These are phyloP conservation scores for Halenospora varia DNA, from an alignment of 495 filamentous ascomycete species.

Conservation along the genomic window DNA sequence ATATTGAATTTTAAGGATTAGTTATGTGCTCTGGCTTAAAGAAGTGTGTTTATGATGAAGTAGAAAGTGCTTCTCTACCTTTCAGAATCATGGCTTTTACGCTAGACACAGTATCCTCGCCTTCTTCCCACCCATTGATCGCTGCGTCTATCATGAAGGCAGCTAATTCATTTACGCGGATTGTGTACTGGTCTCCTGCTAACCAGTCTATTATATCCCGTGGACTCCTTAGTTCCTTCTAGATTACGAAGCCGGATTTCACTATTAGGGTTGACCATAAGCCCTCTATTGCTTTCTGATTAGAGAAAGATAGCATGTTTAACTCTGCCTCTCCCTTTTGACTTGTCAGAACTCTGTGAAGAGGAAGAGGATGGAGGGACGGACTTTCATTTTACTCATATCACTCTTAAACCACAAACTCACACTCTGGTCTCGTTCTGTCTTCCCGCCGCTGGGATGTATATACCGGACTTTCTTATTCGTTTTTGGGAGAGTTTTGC, in stretches of 20 bases:
- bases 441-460: constrained; percentile 42
- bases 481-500: constrained; percentile 9
- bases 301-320: constrained; percentile 11
- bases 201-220: constrained; percentile 21
- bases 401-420: constrained; percentile 37
- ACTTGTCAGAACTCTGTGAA: background rate
- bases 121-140: constrained; percentile 28
- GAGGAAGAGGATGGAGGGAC: constrained; percentile 3
- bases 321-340: constrained; percentile 11
- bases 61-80: too few relatives aligned
- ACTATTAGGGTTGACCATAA: constrained; percentile 10
- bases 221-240: constrained; percentile 28
- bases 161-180: constrained; percentile 36
- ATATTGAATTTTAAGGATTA: too few relatives aligned
- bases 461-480: constrained; percentile 45
- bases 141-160: constrained; percentile 36
- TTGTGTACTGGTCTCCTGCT: constrained; percentile 13
- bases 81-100: too few relatives aligned
- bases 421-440: constrained; percentile 44
- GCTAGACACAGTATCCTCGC: background rate
- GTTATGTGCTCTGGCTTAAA: too few relatives aligned
- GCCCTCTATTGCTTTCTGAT: background rate
- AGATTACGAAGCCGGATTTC: constrained; percentile 33
- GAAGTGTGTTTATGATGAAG: too few relatives aligned
- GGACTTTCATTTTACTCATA: constrained; percentile 41